Evolutionary conservation across 306 rosid species (phyloP).

Genomic region (Sophora flavescens): DNA sequence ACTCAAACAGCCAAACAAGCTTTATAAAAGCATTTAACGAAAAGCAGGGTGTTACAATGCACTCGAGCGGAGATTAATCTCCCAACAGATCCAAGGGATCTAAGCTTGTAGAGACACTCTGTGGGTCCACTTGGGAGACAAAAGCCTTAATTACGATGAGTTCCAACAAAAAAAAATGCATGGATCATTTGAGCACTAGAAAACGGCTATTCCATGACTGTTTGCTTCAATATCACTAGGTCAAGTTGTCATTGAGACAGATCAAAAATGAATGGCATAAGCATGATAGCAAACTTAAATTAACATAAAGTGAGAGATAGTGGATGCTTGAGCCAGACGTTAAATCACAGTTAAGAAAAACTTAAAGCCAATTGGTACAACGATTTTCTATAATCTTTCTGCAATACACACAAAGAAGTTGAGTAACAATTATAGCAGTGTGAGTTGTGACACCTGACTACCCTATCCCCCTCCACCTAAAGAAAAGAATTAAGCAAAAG

Average conservation of each 20-base stretch:
- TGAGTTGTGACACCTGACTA: conserved; percentile 1
- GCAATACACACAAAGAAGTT: not conserved
- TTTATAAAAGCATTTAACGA: too few species aligned
- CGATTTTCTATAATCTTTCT: not conserved
- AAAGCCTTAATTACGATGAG: too few species aligned
- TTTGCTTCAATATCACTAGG: conserved; percentile 48
- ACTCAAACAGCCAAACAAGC: too few species aligned
- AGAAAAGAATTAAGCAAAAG: not conserved
- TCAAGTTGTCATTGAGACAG: conserved; percentile 43
- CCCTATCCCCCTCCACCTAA: too few species aligned
- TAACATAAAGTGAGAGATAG: not conserved
- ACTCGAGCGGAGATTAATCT: too few species aligned
- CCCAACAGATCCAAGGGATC: too few species aligned
- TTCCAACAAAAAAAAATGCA: not conserved
- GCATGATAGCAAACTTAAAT: conserved; percentile 14
- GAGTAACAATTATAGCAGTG: not conserved
- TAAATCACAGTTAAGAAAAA: not conserved
- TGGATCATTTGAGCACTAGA: conserved; percentile 34
- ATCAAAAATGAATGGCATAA: conserved; percentile 19
- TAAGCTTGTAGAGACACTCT: too few species aligned
- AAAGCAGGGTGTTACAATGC: too few species aligned
- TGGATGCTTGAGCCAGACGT: conserved; percentile 18
- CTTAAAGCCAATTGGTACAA: conserved; percentile 7
- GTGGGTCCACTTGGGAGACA: too few species aligned
- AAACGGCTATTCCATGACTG: conserved; percentile 41